A percentile compares a stretch with the other conserved stretches of the same genome.
These are phyloP conservation scores for Penicillium ochrochloron DNA, from an alignment of 495 filamentous ascomycete genomes.

Conservation along the genomic window DNA sequence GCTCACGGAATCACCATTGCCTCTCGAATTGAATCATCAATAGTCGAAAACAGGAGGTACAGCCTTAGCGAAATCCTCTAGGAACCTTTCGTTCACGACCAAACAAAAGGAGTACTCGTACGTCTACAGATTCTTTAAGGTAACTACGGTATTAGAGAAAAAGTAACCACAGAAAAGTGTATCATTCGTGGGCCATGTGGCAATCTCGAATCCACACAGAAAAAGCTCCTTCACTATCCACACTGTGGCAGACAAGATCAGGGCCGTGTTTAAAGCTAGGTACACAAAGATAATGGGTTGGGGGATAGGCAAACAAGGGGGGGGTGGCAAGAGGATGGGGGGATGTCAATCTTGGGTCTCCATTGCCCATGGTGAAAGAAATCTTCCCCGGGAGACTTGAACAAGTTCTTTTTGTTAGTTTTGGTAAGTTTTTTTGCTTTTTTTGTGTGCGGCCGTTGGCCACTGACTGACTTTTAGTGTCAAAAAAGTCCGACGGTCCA, in stretches of 20 bases:
- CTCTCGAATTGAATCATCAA: too few species aligned
- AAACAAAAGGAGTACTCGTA: neutral
- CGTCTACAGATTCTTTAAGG: neutral
- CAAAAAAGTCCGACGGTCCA: constrained; percentile 26
- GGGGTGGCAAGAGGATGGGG: neutral
- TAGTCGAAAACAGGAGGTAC: too few species aligned
- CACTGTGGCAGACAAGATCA: neutral
- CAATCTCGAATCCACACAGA: constrained; percentile 33
- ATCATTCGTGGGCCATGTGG: constrained; percentile 30
- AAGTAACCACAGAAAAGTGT: constrained; percentile 27
- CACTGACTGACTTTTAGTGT: constrained; percentile 2
- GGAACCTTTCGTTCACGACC: too few species aligned
- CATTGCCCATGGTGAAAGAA: constrained; percentile 4
- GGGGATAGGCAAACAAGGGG: constrained; percentile 19
- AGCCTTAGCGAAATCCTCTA: neutral
- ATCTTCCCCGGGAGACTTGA: constrained; percentile 28
- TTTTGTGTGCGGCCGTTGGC: constrained; percentile 33
- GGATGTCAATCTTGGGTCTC: constrained; percentile 21
- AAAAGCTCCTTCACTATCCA: constrained; percentile 17
- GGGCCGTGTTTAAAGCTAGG: constrained; percentile 29
- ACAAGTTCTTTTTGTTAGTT: constrained; percentile 35
- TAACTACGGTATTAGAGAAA: neutral
- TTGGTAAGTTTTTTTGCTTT: constrained; percentile 40
- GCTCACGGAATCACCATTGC: too few species aligned
- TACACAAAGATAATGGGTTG: constrained; percentile 29